Evolutionary conservation across 163 green algal genomes (phyloP).

Genomic region (Scenedesmus sp.): DNA sequence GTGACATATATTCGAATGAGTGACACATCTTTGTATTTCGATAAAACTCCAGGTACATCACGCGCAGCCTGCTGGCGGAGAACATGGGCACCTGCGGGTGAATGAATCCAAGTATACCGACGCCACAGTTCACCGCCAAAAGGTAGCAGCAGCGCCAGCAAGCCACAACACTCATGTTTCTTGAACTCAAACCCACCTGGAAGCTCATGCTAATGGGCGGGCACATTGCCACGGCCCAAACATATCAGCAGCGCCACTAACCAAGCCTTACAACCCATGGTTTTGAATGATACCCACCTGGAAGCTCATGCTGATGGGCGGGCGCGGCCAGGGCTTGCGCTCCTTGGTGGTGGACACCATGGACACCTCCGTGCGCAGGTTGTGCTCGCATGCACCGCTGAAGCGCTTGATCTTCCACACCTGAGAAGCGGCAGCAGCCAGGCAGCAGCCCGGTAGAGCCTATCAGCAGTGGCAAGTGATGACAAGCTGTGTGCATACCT

Average conservation of each 20-base stretch:
- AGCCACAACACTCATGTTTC: not conserved
- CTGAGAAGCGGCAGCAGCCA: conserved; percentile 47
- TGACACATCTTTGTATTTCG: too few relatives aligned
- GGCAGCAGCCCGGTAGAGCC: not conserved
- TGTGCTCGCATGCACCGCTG: conserved; percentile 83
- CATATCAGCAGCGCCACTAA: too few relatives aligned
- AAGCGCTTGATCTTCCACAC: conserved; percentile 96
- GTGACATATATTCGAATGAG: too few relatives aligned
- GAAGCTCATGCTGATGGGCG: conserved; percentile 85
- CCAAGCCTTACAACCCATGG: too few relatives aligned
- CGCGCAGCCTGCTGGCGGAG: too few relatives aligned
- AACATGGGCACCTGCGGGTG: too few relatives aligned
- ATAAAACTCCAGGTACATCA: too few relatives aligned
- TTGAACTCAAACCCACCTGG: not conserved
- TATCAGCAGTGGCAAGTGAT: too few relatives aligned
- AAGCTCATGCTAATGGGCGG: not conserved
- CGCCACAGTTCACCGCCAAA: too few relatives aligned
- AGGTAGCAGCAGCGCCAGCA: too few relatives aligned
- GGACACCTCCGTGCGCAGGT: conserved; percentile 89
- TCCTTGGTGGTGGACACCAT: conserved; percentile 91
- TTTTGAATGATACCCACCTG: conserved; percentile 41
- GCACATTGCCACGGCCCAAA: too few relatives aligned
- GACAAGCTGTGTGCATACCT: not conserved
- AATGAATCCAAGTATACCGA: too few relatives aligned
- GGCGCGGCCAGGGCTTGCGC: conserved; percentile 81